Evolutionary conservation across 306 rosid genomes (phyloP).

Genomic region (Herpetospermum pedunculosum): DNA sequence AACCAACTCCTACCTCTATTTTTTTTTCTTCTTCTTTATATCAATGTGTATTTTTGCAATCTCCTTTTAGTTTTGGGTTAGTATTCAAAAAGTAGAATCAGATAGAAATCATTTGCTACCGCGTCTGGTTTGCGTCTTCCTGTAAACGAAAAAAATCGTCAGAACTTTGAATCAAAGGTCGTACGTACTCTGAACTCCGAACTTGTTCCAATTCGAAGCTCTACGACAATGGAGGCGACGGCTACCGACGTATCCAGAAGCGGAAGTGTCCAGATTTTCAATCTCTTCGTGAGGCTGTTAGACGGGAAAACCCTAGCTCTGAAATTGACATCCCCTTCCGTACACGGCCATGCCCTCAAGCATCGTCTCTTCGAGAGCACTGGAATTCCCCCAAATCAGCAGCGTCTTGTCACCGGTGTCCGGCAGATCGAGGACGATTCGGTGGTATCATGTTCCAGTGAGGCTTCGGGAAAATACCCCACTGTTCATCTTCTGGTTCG

Average conservation of each 20-base stretch:
- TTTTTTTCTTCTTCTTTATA: too few species aligned
- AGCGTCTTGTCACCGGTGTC: slow-evolving; percentile 61
- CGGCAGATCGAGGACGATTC: slow-evolving; percentile 39
- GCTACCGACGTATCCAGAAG: background rate
- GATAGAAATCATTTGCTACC: too few species aligned
- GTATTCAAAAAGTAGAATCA: too few species aligned
- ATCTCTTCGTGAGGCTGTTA: slow-evolving; percentile 68
- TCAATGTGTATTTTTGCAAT: too few species aligned
- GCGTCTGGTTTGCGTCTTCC: too few species aligned
- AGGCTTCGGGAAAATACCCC: slow-evolving; percentile 30
- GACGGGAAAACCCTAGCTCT: slow-evolving; percentile 80
- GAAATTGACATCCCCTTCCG: slow-evolving; percentile 35
- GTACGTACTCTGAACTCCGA: too few species aligned
- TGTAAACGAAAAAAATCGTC: too few species aligned
- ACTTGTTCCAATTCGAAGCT: background rate
- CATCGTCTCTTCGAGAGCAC: slow-evolving; percentile 48
- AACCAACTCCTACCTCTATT: too few species aligned
- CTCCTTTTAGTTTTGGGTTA: too few species aligned
- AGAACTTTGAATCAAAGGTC: too few species aligned
- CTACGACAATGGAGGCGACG: background rate
- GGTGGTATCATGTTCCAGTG: slow-evolving; percentile 28
- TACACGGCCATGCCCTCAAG: slow-evolving; percentile 35
- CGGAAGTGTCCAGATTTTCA: slow-evolving; percentile 19
- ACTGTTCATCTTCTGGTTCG: slow-evolving; percentile 52
- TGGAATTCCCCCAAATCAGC: slow-evolving; percentile 51